phyloP scores from a whole-genome alignment of 306 rosid species.

The Rubus idaeus region DNA sequence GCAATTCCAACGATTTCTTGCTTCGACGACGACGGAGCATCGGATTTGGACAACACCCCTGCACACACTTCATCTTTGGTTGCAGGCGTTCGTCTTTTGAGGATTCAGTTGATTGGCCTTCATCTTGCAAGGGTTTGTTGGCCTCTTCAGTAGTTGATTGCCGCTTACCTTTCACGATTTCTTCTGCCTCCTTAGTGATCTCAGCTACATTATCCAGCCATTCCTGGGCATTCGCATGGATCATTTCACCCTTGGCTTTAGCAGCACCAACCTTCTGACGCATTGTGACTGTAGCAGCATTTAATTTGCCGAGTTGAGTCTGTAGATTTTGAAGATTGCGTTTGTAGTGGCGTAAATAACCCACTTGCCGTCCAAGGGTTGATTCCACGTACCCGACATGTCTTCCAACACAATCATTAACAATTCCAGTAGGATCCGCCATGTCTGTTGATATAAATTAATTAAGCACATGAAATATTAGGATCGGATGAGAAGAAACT shows the following conservation, averaged over 20 bases:
- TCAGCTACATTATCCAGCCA: not conserved
- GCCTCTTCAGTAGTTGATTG: no score
- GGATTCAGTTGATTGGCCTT: not conserved
- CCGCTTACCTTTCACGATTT: no score
- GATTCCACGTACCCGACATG: no score
- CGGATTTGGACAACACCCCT: not conserved
- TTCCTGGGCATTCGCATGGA: not conserved
- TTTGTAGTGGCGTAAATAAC: not conserved
- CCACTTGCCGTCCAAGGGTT: not conserved
- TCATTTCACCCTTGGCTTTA: not conserved
- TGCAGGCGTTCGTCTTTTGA: not conserved
- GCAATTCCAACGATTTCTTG: not conserved
- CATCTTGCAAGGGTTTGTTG: not conserved
- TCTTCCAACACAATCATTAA: no score
- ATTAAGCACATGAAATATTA: no score
- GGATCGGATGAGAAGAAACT: no score
- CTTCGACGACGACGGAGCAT: not conserved
- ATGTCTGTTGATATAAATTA: no score
- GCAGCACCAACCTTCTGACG: not conserved
- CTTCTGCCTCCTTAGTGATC: not conserved
- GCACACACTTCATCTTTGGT: not conserved
- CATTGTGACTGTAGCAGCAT: accelerated
- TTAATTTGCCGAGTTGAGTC: not conserved
- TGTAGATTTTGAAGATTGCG: not conserved
- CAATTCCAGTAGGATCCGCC: no score